phyloP scores from a whole-genome alignment of 306 rosid genomes.

The Cucurbita argyrosperma region DNA sequence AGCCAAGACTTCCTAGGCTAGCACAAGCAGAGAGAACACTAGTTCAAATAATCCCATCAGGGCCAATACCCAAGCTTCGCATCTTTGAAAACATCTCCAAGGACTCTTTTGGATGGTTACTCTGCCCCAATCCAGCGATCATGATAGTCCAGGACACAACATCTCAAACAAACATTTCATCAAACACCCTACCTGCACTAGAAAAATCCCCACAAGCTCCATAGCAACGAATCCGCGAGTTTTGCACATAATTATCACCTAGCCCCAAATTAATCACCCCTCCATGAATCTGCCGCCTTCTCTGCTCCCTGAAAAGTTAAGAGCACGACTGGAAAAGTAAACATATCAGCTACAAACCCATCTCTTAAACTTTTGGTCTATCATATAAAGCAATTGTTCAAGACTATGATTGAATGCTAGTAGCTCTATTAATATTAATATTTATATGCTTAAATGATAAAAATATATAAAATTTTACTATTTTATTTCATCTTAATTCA shows the following conservation, averaged over 20 bases:
- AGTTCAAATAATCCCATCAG: constrained; percentile 47
- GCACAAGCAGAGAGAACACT: constrained; percentile 71
- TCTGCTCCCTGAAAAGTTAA: constrained; percentile 32
- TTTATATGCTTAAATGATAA: no score
- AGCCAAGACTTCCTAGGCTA: constrained; percentile 57
- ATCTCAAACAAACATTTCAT: constrained; percentile 62
- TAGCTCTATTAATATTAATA: no score
- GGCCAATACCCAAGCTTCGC: constrained; percentile 31
- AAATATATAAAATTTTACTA: no score
- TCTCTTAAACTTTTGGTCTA: background rate
- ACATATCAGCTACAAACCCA: constrained; percentile 57
- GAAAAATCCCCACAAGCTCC: constrained; percentile 35
- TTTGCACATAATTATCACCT: constrained; percentile 45
- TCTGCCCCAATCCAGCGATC: no score
- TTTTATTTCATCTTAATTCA: no score
- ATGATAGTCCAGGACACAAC: constrained; percentile 17
- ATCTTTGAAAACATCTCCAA: constrained; percentile 45
- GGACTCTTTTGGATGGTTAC: constrained; percentile 15
- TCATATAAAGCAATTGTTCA: no score
- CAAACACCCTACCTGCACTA: constrained; percentile 47
- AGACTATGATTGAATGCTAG: no score
- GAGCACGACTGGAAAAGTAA: constrained; percentile 55
- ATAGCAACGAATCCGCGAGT: constrained; percentile 39
- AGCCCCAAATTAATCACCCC: constrained; percentile 30
- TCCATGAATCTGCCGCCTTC: constrained; percentile 54